A percentile compares a stretch with the other conserved stretches of the same genome.
phyloP scores from a whole-genome alignment of 257 asterid species.

The Ajuga chamaepitys region DNA sequence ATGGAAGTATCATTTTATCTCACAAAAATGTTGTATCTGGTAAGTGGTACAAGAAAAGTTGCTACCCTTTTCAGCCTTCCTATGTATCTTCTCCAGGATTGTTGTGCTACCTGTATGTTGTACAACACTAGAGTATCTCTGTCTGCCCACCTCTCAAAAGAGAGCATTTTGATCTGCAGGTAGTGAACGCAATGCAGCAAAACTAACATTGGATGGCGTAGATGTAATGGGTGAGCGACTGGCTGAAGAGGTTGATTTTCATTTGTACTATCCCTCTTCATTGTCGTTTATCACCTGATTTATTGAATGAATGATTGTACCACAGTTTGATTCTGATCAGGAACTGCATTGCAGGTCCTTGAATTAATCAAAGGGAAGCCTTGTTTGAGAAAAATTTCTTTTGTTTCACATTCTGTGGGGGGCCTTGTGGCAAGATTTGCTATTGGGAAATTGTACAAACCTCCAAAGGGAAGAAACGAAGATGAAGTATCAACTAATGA shows the following conservation, averaged over 20 bases:
- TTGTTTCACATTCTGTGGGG: slow-evolving; percentile 97
- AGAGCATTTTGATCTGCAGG: slow-evolving; percentile 40
- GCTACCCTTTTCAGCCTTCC: neutral
- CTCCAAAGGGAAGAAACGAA: slow-evolving; percentile 32
- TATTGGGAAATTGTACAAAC: slow-evolving; percentile 72
- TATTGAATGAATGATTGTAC: slow-evolving; percentile 6
- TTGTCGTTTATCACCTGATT: slow-evolving; percentile 2
- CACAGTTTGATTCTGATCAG: slow-evolving; percentile 14
- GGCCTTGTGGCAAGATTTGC: slow-evolving; percentile 98
- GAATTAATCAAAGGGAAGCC: slow-evolving; percentile 69
- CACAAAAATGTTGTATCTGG: neutral
- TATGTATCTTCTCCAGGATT: neutral
- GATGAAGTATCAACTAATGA: slow-evolving; percentile 38
- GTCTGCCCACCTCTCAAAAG: slow-evolving; percentile 2
- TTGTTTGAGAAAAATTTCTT: slow-evolving; percentile 66
- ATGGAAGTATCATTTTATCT: neutral
- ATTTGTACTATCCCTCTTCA: slow-evolving; percentile 6
- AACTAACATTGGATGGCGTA: slow-evolving; percentile 81
- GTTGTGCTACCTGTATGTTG: neutral
- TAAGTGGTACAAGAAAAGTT: neutral
- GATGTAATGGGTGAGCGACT: slow-evolving; percentile 97
- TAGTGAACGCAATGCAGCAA: slow-evolving; percentile 76
- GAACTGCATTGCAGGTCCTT: slow-evolving; percentile 50
- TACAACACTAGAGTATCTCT: slow-evolving; percentile 5
- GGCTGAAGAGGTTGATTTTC: slow-evolving; percentile 67